phyloP scores from a whole-genome alignment of 805 yeast species.

The Starmerella scarabaei region DNA sequence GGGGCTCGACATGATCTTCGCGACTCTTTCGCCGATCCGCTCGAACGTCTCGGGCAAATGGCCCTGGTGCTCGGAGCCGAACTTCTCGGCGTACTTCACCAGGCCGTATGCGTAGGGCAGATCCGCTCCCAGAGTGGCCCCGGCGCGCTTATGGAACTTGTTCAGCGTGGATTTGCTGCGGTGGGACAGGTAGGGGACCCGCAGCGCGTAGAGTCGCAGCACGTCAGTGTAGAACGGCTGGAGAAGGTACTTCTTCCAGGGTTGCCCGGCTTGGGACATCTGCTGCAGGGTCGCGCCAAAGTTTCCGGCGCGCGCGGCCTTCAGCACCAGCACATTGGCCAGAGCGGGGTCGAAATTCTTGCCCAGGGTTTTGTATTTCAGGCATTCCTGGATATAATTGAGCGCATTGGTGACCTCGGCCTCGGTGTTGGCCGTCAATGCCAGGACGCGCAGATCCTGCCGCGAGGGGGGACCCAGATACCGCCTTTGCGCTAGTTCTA shows the following conservation, averaged over 20 bases:
- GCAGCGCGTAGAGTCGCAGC: constrained; percentile 18
- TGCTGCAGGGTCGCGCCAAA: constrained; percentile 9
- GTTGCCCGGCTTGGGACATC: constrained; percentile 3
- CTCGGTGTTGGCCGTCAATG: constrained; percentile 11
- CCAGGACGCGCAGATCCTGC: constrained; percentile 17
- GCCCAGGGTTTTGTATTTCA: constrained; percentile 10
- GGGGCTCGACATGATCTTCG: not conserved
- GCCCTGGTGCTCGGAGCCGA: constrained; percentile 5
- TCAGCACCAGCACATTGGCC: constrained; percentile 17
- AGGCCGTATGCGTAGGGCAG: constrained; percentile 15
- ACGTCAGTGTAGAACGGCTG: constrained; percentile 15
- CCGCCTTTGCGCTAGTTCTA: constrained; percentile 14
- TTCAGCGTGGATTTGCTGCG: constrained; percentile 10
- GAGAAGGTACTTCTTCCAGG: constrained; percentile 2
- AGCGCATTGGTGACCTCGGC: constrained; percentile 18
- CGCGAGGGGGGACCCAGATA: constrained; percentile 23
- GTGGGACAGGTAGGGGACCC: constrained; percentile 12
- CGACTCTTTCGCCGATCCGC: not conserved
- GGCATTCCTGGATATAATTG: constrained; percentile 16
- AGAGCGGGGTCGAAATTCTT: constrained; percentile 17
- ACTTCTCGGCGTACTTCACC: constrained; percentile 11
- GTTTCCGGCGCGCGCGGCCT: constrained; percentile 21
- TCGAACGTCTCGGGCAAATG: constrained; percentile 1
- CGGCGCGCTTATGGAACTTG: constrained; percentile 10
- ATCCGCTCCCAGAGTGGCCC: constrained; percentile 11